Base-by-base conservation (phyloP, 805 yeast genomes). In the Henningerozyma blattae region DNA sequence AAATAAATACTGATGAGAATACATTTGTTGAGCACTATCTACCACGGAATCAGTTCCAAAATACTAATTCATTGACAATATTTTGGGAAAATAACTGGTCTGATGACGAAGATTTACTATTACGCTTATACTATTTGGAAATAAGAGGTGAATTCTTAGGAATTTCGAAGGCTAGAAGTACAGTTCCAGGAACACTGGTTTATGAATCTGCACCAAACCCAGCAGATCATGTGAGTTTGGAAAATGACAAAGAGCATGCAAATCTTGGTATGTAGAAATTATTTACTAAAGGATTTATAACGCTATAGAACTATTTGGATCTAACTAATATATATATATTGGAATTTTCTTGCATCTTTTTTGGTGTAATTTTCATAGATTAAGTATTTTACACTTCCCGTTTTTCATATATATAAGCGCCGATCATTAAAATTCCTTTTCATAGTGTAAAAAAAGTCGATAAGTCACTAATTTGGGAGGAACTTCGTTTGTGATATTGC, bases 161-260 rank as follows among this genome's bases (percentile, higher is more conserved):
- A 3, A 34, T 40, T 18, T 28, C 31, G 15, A 34, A 31, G 5
- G 22, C 36, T 3, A 38, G 40, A 10, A 43, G 47, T 14, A 44
- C 42, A 4, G 37, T 44, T 3, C 94, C 95, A 0, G 72, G 84
- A 14, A 66, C 80, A 13, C 67, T 94, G 0, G 50, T 82, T 15
- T 89, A 87, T 54, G 97, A 89, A 57, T 72, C 86, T 35, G 93
- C 95, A 0, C 91, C 96, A 3, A 87, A 87, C 52, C 95, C 95
- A 0, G 73, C 78, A 1, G 96, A 87, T 52, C 96, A 89, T 54
- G 74, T 68, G 43, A 65, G 57, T 32, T 15, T 56, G 30, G 54
- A 52, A 36, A 18, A 42, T 3, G 52, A 48, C 17, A 33, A 34
- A 13, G 41, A 38, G 28, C 34, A 36, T 14, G 22, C 40, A 10